Conservation (phyloP, 768 basidiomycete species). For the Amanita brunnescens region DNA sequence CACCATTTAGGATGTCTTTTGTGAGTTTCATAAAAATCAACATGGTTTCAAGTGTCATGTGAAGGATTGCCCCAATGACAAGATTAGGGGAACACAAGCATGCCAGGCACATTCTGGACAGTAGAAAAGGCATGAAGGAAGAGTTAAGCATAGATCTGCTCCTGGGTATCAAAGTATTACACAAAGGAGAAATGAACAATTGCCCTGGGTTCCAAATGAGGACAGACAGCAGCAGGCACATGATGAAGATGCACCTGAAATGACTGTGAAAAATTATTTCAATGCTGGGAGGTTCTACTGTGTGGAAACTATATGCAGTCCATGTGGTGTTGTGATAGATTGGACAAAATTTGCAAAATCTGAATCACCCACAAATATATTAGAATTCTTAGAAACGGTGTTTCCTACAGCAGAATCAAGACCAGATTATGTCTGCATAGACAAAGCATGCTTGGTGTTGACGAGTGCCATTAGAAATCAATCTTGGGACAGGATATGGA, state of each 20-base stretch:
- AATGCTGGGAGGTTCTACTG: not conserved
- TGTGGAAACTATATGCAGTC: not conserved
- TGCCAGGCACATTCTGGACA: not conserved
- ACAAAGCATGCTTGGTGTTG: not conserved
- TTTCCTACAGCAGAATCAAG: not conserved
- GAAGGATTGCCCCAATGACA: not conserved
- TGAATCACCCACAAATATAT: conserved; percentile 18
- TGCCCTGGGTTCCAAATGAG: not conserved
- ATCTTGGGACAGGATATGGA: not conserved
- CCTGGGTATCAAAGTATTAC: not conserved
- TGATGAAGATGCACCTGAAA: conserved; percentile 1
- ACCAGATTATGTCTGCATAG: not conserved
- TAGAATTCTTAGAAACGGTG: conserved; percentile 11
- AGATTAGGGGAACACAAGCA: not conserved
- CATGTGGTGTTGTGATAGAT: not conserved
- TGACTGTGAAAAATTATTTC: not conserved
- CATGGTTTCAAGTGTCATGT: not conserved
- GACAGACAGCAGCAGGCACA: not conserved
- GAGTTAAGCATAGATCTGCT: too few species aligned
- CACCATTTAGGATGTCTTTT: conserved; percentile 6
- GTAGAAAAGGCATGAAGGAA: not conserved
- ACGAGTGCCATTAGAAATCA: conserved; percentile 8
- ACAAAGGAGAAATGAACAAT: not conserved
- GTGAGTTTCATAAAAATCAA: not conserved
- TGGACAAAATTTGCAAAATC: conserved; percentile 13